phyloP scores from a whole-genome alignment of 2,329 filamentous ascomycete species.

The Colletotrichum horii region DNA sequence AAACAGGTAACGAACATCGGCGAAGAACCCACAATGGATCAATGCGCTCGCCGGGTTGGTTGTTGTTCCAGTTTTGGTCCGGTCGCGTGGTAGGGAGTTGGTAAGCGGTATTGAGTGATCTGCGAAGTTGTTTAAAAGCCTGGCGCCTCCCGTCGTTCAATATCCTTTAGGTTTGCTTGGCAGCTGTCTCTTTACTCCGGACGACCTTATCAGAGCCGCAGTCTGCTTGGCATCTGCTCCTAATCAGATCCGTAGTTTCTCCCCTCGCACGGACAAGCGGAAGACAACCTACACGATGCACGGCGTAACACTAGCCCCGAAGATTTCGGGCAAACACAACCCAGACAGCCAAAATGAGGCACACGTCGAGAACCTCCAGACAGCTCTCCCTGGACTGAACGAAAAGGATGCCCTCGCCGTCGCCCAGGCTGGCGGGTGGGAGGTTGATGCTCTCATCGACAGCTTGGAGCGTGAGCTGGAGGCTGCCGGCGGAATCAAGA shows the following conservation, averaged over 20 bases:
- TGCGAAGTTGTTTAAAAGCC: neutral
- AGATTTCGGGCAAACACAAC: conserved; percentile 15
- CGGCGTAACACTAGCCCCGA: conserved; percentile 15
- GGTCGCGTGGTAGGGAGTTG: neutral
- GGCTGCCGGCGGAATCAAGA: conserved; percentile 25
- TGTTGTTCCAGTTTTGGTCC: neutral
- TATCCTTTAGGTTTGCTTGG: neutral
- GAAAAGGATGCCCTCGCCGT: conserved; percentile 39
- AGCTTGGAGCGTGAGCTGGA: conserved; percentile 47
- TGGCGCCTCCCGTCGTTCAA: neutral
- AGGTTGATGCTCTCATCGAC: conserved; percentile 43
- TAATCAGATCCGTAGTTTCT: neutral
- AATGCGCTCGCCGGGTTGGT: conserved; percentile 6
- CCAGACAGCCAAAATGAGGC: conserved; percentile 16
- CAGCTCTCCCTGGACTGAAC: neutral
- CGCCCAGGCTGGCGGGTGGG: conserved; percentile 36
- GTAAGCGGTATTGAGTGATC: neutral
- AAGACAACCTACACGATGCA: neutral
- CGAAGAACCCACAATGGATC: neutral
- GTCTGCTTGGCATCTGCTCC: neutral
- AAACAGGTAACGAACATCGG: neutral
- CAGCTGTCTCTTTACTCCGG: neutral
- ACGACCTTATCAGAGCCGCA: conserved; percentile 10
- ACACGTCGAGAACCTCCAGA: conserved; percentile 14
- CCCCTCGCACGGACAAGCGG: neutral